Percentiles rank a stretch among this genome's conserved stretches.
Conservation (phyloP, 1,284 basidiomycete genomes). For the Irpex sp. region DNA sequence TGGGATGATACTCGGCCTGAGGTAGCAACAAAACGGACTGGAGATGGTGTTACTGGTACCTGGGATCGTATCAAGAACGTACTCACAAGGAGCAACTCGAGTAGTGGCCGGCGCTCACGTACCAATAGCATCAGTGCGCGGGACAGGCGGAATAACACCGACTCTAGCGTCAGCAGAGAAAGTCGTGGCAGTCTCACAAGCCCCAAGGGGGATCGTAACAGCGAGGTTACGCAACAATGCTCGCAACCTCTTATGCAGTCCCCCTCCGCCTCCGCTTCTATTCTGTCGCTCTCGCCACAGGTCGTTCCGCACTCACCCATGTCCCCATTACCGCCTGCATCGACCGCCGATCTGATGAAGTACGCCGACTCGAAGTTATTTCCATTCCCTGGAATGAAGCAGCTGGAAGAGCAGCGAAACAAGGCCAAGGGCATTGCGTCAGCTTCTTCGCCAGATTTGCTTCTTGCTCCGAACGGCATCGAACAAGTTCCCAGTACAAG, state of each 20-base stretch:
- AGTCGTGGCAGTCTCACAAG: constrained; percentile 67
- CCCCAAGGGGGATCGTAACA: constrained; percentile 41
- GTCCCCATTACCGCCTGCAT: constrained; percentile 68
- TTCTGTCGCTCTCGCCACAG: constrained; percentile 53
- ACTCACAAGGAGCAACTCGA: constrained; percentile 59
- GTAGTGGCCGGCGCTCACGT: constrained; percentile 66
- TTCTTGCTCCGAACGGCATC: constrained; percentile 40
- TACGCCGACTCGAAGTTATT: constrained; percentile 81
- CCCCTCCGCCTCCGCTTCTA: constrained; percentile 62
- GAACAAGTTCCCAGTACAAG: constrained; percentile 40
- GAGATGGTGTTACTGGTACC: constrained; percentile 45
- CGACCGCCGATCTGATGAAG: constrained; percentile 52
- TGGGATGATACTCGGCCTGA: constrained; percentile 56
- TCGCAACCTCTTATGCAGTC: constrained; percentile 47
- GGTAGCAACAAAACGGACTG: constrained; percentile 51
- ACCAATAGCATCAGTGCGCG: constrained; percentile 70
- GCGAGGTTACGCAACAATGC: constrained; percentile 34
- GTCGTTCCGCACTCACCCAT: constrained; percentile 40
- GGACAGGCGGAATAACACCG: constrained; percentile 60
- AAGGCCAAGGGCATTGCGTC: constrained; percentile 52
- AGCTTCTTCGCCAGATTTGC: constrained; percentile 61
- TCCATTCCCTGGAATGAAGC: constrained; percentile 83
- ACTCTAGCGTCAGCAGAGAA: constrained; percentile 70
- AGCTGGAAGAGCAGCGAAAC: constrained; percentile 68
- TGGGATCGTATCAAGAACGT: constrained; percentile 69